Evolutionary conservation across 306 rosid species (phyloP), one percentile per base, ranked within the genome.

Genomic region (Ormosia semicastrata): DNA sequence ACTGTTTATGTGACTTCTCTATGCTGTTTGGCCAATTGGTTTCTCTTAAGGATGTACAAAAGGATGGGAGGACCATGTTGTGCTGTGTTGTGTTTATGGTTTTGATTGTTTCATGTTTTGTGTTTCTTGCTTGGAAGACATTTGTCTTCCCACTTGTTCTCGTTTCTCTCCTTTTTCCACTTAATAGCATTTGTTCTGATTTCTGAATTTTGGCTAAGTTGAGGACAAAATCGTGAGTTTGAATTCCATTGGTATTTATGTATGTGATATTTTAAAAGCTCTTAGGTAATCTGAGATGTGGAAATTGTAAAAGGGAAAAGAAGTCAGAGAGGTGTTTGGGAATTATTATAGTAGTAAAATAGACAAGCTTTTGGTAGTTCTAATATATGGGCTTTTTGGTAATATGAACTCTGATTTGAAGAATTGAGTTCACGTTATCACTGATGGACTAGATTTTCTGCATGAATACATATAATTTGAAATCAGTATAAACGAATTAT

Each of bases 251-350:
- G 37, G 29, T 18, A 40, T 46, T 71, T 65, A 2, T 64, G 43
- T 71, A 53, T 40, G 29, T 73, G 50, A 75, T 58, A 75, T 24
- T 30, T 41, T 7, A 10, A 3, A 75, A 54, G 6, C 24, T 44
- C 1, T 24, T 47, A 36, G 62, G 47, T 73, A 66, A 56, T 59
- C 56, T 47, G 66, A 58, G 73, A 73, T 36, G 37, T 57, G 15
- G 13, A 81, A 73, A 14, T 58, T 30, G 59, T 64, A 8, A 76
- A 47, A 41, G 67, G 77, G 47, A 8, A 57, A 57, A 73, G 67
- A 17, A 43, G 58, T 71, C 17, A 34, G 18, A 58, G 49, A 4
- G 66, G 24, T 46, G 53, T 40, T 50, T 11, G 64, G 40, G 24
- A 11, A 70, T 18, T 40, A 75, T 60, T n/a, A 47, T 59, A 59